A percentile compares a stretch with the other conserved stretches of the same genome.
Evolutionary conservation across 805 yeast species (phyloP).

Genomic region (Cyberlindnera misumaiensis): DNA sequence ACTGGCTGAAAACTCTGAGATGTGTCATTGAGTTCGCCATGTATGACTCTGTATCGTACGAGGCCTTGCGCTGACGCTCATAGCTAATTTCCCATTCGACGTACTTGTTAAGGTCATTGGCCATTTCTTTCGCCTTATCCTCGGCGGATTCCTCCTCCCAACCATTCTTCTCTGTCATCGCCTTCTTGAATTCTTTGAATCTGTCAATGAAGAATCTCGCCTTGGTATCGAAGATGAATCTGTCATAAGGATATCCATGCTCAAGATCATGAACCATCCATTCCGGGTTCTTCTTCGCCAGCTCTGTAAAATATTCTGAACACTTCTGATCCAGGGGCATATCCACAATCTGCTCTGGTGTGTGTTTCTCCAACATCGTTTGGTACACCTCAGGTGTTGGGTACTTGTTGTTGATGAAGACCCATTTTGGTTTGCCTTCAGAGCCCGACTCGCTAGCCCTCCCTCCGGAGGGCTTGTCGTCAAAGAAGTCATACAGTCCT

Average conservation of each 20-base stretch:
- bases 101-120: conserved; percentile 4
- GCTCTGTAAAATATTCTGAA: conserved; percentile 12
- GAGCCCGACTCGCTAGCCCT: neutral
- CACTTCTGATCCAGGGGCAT: conserved; percentile 14
- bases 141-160: conserved; percentile 3
- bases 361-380: conserved; percentile 8
- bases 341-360: conserved; percentile 13
- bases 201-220: conserved; percentile 15
- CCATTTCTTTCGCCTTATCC: conserved; percentile 1
- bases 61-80: conserved; percentile 8
- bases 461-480: too few species aligned
- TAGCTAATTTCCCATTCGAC: conserved; percentile 16
- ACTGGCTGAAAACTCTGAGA: conserved; percentile 22
- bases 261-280: conserved; percentile 21
- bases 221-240: conserved; percentile 21
- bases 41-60: conserved; percentile 18
- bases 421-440: conserved; percentile 5
- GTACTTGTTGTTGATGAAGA: conserved; percentile 18
- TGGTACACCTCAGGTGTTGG: conserved; percentile 17
- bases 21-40: conserved; percentile 20
- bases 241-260: conserved; percentile 14
- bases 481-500: too few species aligned
- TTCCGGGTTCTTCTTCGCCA: conserved; percentile 16
- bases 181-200: conserved; percentile 11
- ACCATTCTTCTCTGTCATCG: conserved; percentile 9